Conservation (phyloP, 1,284 basidiomycete genomes). For the Austroboletus sp. region DNA sequence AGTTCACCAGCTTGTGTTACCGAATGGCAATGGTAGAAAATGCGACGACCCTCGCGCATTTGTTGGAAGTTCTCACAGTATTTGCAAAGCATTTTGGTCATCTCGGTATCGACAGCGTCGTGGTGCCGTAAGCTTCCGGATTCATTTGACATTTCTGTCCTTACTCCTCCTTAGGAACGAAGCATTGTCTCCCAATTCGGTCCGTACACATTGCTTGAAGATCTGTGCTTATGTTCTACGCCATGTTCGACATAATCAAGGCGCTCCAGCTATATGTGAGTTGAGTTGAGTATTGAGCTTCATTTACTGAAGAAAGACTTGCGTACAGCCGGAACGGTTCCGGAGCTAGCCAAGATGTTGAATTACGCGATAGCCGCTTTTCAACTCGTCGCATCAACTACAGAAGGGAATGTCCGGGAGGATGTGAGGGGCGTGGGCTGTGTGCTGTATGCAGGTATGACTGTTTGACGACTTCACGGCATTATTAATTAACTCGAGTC, state of each 20-base stretch:
- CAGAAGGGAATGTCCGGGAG: conserved; percentile 52
- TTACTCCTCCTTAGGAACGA: conserved; percentile 30
- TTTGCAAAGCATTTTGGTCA: conserved; percentile 50
- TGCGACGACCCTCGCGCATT: conserved; percentile 63
- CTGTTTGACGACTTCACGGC: neutral
- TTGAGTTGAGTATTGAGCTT: conserved; percentile 10
- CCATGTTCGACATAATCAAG: conserved; percentile 56
- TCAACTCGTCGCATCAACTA: conserved; percentile 54
- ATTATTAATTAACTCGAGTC: neutral
- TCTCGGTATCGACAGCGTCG: conserved; percentile 34
- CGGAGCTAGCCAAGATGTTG: conserved; percentile 57
- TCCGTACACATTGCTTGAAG: conserved; percentile 68
- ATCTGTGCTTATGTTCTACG: conserved; percentile 77
- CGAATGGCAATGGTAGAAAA: conserved; percentile 85
- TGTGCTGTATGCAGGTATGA: conserved; percentile 70
- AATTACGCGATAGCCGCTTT: conserved; percentile 64
- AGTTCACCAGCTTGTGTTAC: conserved; percentile 84
- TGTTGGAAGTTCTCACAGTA: conserved; percentile 67
- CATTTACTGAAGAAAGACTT: neutral
- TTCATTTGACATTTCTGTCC: neutral
- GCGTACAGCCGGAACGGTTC: conserved; percentile 26
- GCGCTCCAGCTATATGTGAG: conserved; percentile 54
- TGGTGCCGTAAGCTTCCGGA: conserved; percentile 17
- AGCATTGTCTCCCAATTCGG: conserved; percentile 41
- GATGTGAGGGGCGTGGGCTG: conserved; percentile 78